Evolutionary conservation across 108 stramenopile genomes (phyloP).

Genomic region (Skeletonema potamos): DNA sequence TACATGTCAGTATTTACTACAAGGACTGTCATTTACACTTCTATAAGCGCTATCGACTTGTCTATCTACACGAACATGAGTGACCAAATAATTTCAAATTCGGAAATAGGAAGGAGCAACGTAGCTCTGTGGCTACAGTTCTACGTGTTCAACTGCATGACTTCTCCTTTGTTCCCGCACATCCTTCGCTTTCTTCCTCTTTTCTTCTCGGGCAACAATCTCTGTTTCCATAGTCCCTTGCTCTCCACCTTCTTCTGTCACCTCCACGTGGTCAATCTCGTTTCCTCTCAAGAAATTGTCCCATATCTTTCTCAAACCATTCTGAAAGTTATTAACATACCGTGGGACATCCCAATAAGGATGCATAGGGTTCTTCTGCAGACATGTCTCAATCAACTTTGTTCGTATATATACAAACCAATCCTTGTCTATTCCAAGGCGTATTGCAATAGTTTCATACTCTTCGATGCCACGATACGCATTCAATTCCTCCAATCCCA

Average conservation of each 20-base stretch:
- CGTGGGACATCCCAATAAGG: constrained; percentile 87
- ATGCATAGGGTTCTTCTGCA: constrained; percentile 84
- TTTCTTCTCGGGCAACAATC: constrained; percentile 10
- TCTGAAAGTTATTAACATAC: constrained; percentile 74
- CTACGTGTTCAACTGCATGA: neutral
- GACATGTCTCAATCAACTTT: constrained; percentile 61
- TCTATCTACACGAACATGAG: too few relatives aligned
- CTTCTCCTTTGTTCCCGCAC: neutral
- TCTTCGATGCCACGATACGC: constrained; percentile 61
- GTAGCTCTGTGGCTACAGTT: too few relatives aligned
- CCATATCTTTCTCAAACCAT: constrained; percentile 63
- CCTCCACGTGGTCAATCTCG: constrained; percentile 47
- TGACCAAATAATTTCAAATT: too few relatives aligned
- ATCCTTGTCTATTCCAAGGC: constrained; percentile 53
- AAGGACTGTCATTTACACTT: too few relatives aligned
- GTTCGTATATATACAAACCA: constrained; percentile 54
- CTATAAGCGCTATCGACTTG: too few relatives aligned
- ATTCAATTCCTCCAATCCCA: constrained; percentile 79
- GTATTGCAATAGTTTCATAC: constrained; percentile 76
- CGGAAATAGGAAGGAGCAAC: too few relatives aligned
- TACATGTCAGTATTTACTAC: too few relatives aligned
- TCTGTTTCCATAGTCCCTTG: constrained; percentile 13
- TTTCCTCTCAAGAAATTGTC: constrained; percentile 59
- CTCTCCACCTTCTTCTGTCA: constrained; percentile 48
- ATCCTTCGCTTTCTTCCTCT: neutral